Conservation (phyloP, 2,329 filamentous ascomycete species). For the Colletotrichum tabaci region DNA sequence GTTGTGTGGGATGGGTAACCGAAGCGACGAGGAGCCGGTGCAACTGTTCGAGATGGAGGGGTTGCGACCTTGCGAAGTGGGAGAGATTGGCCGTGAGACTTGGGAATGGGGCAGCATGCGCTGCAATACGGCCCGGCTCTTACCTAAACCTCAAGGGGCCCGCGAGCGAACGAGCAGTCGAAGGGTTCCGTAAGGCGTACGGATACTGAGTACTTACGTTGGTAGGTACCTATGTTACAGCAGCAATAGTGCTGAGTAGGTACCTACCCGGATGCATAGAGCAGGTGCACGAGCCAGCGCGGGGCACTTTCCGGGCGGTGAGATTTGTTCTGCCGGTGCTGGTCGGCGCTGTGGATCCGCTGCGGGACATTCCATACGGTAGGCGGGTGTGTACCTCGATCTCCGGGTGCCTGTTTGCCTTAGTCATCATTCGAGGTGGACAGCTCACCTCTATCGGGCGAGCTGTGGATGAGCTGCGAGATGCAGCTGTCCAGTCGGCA, state of each 20-base stretch:
- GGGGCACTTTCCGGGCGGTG: constrained; percentile 27
- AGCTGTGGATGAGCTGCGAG: constrained; percentile 27
- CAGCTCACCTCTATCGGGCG: constrained; percentile 40
- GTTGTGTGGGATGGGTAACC: constrained; percentile 17
- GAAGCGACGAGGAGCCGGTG: not conserved
- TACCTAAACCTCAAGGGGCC: constrained; percentile 27
- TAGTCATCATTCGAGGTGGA: constrained; percentile 43
- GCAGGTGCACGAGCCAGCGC: constrained; percentile 30
- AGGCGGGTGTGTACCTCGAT: too few relatives aligned
- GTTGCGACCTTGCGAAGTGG: constrained; percentile 31
- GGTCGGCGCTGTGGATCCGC: constrained; percentile 3
- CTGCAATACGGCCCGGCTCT: constrained; percentile 21
- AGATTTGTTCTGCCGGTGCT: constrained; percentile 2
- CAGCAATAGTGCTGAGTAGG: too few relatives aligned
- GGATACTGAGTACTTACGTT: not conserved
- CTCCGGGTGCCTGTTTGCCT: constrained; percentile 2
- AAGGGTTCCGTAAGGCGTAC: not conserved
- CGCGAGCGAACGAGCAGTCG: constrained; percentile 8
- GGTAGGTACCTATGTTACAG: not conserved
- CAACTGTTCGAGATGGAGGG: constrained; percentile 32
- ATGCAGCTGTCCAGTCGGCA: constrained; percentile 9
- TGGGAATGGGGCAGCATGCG: not conserved
- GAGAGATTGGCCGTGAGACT: constrained; percentile 4
- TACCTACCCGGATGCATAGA: not conserved
- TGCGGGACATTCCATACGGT: too few relatives aligned